A percentile compares a stretch with the other conserved stretches of the same genome.
Evolutionary conservation across 805 yeast species (phyloP).

Genomic region (Sungouiozyma intestinalis): DNA sequence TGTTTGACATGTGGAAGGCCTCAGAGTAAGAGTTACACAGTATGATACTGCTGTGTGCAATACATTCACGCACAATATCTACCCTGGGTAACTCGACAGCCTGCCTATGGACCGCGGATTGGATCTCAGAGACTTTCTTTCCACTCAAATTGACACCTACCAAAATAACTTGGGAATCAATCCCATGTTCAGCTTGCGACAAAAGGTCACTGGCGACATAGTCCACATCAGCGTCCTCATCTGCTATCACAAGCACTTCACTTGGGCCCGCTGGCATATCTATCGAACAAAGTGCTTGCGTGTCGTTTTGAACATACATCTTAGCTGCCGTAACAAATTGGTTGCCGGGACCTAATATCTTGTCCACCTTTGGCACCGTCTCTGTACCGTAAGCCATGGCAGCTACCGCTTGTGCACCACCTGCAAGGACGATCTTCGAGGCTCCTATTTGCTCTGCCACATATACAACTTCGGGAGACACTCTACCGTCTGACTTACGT

Average conservation of each 20-base stretch:
- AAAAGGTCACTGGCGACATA: conserved; percentile 94
- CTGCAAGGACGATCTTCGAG: conserved; percentile 80
- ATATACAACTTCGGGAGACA: conserved; percentile 95
- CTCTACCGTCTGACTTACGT: conserved; percentile 69
- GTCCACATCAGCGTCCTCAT: conserved; percentile 77
- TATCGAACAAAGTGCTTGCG: conserved; percentile 87
- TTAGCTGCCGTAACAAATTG: conserved; percentile 99
- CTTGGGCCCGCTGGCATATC: conserved; percentile 99
- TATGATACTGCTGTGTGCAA: conserved; percentile 81
- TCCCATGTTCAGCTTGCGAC: conserved; percentile 98
- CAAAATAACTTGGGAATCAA: conserved; percentile 93
- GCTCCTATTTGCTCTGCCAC: conserved; percentile 97
- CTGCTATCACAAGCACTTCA: conserved; percentile 94
- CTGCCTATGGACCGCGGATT: conserved; percentile 75
- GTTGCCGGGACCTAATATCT: conserved; percentile 97
- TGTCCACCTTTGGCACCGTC: conserved; percentile 84
- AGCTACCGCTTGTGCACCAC: conserved; percentile 99
- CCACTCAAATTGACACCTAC: conserved; percentile 66
- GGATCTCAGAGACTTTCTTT: conserved; percentile 54
- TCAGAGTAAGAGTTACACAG: conserved; percentile 58
- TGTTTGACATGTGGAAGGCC: conserved; percentile 80
- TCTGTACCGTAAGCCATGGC: conserved; percentile 99
- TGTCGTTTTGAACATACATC: conserved; percentile 93
- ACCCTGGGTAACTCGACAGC: conserved; percentile 81
- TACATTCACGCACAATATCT: conserved; percentile 85